These are phyloP conservation scores for Pyrenopolyporus hunteri DNA, from an alignment of 495 filamentous ascomycete species.

Conservation along the genomic window DNA sequence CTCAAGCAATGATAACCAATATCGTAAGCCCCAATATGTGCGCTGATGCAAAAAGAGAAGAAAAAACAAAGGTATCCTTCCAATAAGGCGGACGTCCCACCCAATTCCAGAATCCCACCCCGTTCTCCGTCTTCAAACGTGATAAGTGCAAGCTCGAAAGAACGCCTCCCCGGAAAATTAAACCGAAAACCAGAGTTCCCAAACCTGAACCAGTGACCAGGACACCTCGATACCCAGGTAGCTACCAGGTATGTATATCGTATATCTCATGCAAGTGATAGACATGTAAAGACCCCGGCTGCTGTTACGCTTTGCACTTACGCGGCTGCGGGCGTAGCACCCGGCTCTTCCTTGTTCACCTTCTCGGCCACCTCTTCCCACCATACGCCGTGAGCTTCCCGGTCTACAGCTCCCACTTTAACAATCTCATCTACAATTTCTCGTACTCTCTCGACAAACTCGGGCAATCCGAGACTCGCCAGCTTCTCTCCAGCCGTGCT, in stretches of 20 bases:
- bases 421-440: conserved; percentile 80
- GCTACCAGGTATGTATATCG: conserved; percentile 29
- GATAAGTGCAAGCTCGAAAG: conserved; percentile 28
- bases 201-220: conserved; percentile 26
- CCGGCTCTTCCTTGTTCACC: conserved; percentile 46
- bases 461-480: conserved; percentile 77
- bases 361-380: conserved; percentile 73
- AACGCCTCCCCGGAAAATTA: conserved; percentile 28
- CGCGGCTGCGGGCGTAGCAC: conserved; percentile 14
- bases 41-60: conserved; percentile 34
- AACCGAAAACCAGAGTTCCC: conserved; percentile 22
- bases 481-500: conserved; percentile 84
- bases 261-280: conserved; percentile 9
- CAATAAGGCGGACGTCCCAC: conserved; percentile 21
- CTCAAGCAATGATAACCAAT: conserved; percentile 20
- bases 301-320: conserved; percentile 4
- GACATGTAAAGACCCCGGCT: background rate
- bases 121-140: conserved; percentile 19
- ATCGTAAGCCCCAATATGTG: conserved; percentile 15
- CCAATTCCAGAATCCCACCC: conserved; percentile 26
- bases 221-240: conserved; percentile 10
- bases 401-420: conserved; percentile 78
- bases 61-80: conserved; percentile 36
- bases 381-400: conserved; percentile 75
- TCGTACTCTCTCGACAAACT: conserved; percentile 87